Evolutionary conservation across 2,329 filamentous ascomycete genomes (phyloP), one percentile per base, ranked within the genome.

Genomic region (Cercospora berteroae): DNA sequence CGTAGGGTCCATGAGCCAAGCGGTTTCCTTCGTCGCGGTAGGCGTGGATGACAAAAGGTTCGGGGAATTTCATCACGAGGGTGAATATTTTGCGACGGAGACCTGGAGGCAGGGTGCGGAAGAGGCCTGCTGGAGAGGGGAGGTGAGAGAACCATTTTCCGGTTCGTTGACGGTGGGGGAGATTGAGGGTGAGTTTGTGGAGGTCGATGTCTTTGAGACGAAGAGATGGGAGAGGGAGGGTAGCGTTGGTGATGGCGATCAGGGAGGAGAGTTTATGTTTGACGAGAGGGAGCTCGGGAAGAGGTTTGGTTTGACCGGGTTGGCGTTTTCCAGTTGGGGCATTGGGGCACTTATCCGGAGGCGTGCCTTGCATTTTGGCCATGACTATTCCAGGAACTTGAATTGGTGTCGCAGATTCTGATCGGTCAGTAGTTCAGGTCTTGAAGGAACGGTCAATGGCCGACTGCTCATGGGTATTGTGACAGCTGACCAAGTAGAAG

Each of bases 1-100:
- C 16, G 50, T 59, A 65, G 10, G 63, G 56, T 1, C 55, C 33
- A 31, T 65, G 63, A 18, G 56, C 52, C 5, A 68, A 31, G 18
- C 16, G 10, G 31, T 42, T 62, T 10, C 66, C 66, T 31, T 63
- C 42, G 20, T 58, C 63, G 25, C 66, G 62, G 33, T 65, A 68
- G 31, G 44, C 31, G 33, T 61, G 63, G 29, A 68, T 68, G 12
- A 36, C 25, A 29, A 68, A 65, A 3, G 48, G 44, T 16, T 27
- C 36, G 3, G 29, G 18, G 42, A 59, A 57, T 6, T 20, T 56
- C 39, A 61, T 31, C 0, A 58, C 66, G 12, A 60, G 44, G 13
- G 10, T 36, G 36, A 63, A 68, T 27, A 68, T 68, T 7, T 20
- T 57, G 13, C 27, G 23, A 5, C 63, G 48, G 3, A 65, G 36